Evolutionary conservation across 805 yeast genomes (phyloP).

Genomic region (Sungouiozyma intestinalis): DNA sequence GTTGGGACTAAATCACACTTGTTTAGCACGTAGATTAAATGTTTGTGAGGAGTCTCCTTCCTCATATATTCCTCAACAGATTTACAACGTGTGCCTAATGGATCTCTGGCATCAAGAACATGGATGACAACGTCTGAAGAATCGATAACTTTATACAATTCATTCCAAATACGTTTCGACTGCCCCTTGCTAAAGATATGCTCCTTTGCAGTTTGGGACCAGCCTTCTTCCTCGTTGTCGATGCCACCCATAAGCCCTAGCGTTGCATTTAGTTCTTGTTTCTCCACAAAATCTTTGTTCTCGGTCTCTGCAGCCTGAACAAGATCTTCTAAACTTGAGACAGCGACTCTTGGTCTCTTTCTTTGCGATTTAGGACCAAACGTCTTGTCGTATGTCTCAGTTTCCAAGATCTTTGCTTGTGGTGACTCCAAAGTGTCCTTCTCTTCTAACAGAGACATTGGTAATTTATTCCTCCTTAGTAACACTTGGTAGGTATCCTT

Average conservation of each 20-base stretch:
- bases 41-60: slow-evolving; percentile 94
- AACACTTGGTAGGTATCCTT: slow-evolving; percentile 79
- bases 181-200: slow-evolving; percentile 95
- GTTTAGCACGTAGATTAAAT: slow-evolving; percentile 85
- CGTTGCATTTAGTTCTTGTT: slow-evolving; percentile 62
- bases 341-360: slow-evolving; percentile 75
- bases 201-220: slow-evolving; percentile 86
- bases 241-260: slow-evolving; percentile 72
- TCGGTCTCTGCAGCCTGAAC: slow-evolving; percentile 49
- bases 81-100: slow-evolving; percentile 89
- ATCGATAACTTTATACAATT: slow-evolving; percentile 90
- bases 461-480: slow-evolving; percentile 79
- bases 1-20: slow-evolving; percentile 98
- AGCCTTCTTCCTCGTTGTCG: slow-evolving; percentile 55
- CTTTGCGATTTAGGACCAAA: slow-evolving; percentile 96
- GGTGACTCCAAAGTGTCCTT: slow-evolving; percentile 70
- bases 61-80: slow-evolving; percentile 86
- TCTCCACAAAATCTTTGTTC: slow-evolving; percentile 55
- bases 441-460: slow-evolving; percentile 91
- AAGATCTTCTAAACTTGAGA: slow-evolving; percentile 70
- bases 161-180: slow-evolving; percentile 98
- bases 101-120: slow-evolving; percentile 95
- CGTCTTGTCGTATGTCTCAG: slow-evolving; percentile 70
- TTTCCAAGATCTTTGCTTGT: slow-evolving; percentile 69
- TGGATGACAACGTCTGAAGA: slow-evolving; percentile 96